Percentiles rank a stretch among this genome's conserved stretches.
These are phyloP conservation scores for Xylariaceae sp. DNA, from an alignment of 2,329 filamentous ascomycete species.

Conservation along the genomic window DNA sequence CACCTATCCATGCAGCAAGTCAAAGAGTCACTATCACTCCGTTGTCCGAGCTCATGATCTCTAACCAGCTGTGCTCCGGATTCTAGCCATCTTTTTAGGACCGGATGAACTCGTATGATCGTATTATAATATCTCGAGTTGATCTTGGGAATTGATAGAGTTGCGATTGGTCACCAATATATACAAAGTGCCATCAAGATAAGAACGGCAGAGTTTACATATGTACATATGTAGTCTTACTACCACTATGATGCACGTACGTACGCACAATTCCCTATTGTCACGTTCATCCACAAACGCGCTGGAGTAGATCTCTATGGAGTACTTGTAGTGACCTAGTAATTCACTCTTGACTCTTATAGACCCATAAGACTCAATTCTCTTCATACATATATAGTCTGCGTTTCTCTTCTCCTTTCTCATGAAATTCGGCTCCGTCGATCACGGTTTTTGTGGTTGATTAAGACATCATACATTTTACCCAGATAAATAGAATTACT, in stretches of 20 bases:
- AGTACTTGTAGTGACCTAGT: too few relatives aligned
- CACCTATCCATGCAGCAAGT: too few relatives aligned
- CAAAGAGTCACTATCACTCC: conserved; percentile 23
- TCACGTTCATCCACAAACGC: background rate
- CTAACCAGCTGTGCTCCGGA: conserved; percentile 29
- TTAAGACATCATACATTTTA: too few relatives aligned
- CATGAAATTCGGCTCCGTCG: background rate
- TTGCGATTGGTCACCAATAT: background rate
- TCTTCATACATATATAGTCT: background rate
- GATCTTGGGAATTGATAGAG: background rate
- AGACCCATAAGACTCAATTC: background rate
- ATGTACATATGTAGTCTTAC: background rate
- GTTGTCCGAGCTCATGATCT: conserved; percentile 18
- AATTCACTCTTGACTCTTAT: background rate
- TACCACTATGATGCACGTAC: background rate
- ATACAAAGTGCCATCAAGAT: background rate
- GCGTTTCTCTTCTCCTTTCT: background rate
- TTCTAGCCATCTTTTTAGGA: conserved; percentile 12
- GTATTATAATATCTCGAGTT: conserved; percentile 9
- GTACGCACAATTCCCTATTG: background rate
- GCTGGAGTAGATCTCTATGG: background rate
- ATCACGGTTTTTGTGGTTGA: too few relatives aligned
- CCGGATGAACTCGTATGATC: conserved; percentile 5
- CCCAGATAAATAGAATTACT: too few relatives aligned
- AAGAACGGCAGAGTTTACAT: background rate